Conservation (phyloP, 2,329 filamentous ascomycete genomes). For the Penicillium sp. region DNA sequence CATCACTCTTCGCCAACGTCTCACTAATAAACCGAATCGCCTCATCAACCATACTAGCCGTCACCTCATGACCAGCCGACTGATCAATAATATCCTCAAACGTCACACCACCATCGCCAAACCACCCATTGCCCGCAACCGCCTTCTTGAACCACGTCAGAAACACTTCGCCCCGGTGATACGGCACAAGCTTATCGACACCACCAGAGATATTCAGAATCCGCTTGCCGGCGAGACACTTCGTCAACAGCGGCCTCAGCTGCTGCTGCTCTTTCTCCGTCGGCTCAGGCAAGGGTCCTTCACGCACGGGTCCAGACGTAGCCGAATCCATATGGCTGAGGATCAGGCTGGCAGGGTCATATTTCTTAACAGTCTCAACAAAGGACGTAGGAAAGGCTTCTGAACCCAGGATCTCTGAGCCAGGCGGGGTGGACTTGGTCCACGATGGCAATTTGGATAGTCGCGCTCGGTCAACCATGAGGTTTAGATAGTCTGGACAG, state of each 20-base stretch:
- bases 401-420: slow-evolving; percentile 72
- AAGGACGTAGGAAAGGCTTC: slow-evolving; percentile 75
- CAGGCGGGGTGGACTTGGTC: slow-evolving; percentile 58
- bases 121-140: slow-evolving; percentile 49
- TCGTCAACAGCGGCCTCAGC: slow-evolving; percentile 49
- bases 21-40: slow-evolving; percentile 59
- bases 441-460: slow-evolving; percentile 69
- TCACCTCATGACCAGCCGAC: slow-evolving; percentile 63
- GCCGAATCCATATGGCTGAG: slow-evolving; percentile 56
- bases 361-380: slow-evolving; percentile 63
- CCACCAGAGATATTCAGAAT: slow-evolving; percentile 60
- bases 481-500: slow-evolving; percentile 81
- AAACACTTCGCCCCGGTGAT: slow-evolving; percentile 60
- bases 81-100: slow-evolving; percentile 63
- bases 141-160: slow-evolving; percentile 59
- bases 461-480: slow-evolving; percentile 79
- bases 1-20: slow-evolving; percentile 37
- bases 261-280: slow-evolving; percentile 49
- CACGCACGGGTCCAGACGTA: slow-evolving; percentile 30
- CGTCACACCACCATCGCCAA: slow-evolving; percentile 54
- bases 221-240: slow-evolving; percentile 54
- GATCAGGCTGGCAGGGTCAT: slow-evolving; percentile 77
- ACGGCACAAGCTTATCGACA: slow-evolving; percentile 65
- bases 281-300: slow-evolving; percentile 39
- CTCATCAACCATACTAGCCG: slow-evolving; percentile 58